Percentiles rank a stretch among this genome's conserved stretches.
Conservation (phyloP, 2,329 filamentous ascomycete genomes). For the Aaosphaeria arxii region DNA sequence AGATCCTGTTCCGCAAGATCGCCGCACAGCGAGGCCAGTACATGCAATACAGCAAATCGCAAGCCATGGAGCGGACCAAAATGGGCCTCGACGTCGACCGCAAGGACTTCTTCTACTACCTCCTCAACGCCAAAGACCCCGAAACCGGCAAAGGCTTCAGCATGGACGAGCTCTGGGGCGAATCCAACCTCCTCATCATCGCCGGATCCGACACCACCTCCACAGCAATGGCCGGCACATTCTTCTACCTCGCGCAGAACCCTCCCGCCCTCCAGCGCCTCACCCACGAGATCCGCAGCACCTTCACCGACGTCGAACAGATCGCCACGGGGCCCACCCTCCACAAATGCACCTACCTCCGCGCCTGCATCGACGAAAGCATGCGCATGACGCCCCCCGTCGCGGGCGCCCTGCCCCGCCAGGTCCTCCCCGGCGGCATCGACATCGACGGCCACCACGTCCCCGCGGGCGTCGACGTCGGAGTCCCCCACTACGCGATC, state of each 20-base stretch:
- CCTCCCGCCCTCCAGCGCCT: conserved; percentile 29
- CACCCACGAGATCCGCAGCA: conserved; percentile 30
- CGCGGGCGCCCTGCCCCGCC: conserved; percentile 35
- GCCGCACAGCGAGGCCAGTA: conserved; percentile 39
- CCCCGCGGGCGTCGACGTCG: conserved; percentile 35
- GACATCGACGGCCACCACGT: conserved; percentile 35
- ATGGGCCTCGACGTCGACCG: conserved; percentile 38
- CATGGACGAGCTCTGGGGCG: conserved; percentile 48
- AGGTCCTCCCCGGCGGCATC: conserved; percentile 36
- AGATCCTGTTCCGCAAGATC: conserved; percentile 44
- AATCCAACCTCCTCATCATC: conserved; percentile 50
- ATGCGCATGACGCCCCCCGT: conserved; percentile 42
- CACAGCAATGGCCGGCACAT: conserved; percentile 39
- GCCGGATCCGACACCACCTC: conserved; percentile 48
- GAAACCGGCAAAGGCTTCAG: conserved; percentile 44
- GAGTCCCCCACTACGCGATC: conserved; percentile 37
- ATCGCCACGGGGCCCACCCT: conserved; percentile 35
- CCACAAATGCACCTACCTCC: conserved; percentile 30
- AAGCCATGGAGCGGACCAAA: conserved; percentile 43
- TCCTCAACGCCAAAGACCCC: conserved; percentile 46
- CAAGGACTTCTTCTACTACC: conserved; percentile 50
- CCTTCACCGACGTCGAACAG: conserved; percentile 36
- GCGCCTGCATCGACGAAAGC: conserved; percentile 41
- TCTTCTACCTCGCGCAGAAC: conserved; percentile 47
- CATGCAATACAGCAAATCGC: conserved; percentile 43